Conservation (phyloP, 2,329 filamentous ascomycete genomes). For the Xylaria arbuscula region DNA sequence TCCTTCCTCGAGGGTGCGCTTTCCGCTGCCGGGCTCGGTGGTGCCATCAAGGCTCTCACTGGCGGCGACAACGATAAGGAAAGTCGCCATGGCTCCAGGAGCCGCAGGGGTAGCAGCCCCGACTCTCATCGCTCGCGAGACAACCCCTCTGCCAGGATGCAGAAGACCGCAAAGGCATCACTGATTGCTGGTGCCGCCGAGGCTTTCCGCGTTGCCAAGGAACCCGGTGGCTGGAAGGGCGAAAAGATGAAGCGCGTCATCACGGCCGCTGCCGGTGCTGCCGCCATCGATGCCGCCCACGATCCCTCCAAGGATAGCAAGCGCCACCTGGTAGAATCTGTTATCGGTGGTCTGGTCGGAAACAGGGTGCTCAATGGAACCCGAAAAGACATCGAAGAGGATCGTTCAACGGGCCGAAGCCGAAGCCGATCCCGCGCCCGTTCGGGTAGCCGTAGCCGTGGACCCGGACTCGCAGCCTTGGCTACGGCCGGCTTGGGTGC, state of each 20-base stretch:
- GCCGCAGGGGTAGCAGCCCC: constrained; percentile 58
- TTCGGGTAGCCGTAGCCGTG: constrained; percentile 62
- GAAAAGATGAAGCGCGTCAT: constrained; percentile 92
- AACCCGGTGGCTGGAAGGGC: constrained; percentile 88
- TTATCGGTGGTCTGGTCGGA: constrained; percentile 86
- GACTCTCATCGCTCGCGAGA: constrained; percentile 62
- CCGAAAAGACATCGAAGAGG: constrained; percentile 72
- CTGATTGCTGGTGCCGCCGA: constrained; percentile 90
- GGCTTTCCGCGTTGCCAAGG: constrained; percentile 89
- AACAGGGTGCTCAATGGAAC: constrained; percentile 88
- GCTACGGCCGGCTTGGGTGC: constrained; percentile 72
- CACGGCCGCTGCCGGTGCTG: constrained; percentile 87
- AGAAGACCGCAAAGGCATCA: constrained; percentile 91
- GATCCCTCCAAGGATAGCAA: constrained; percentile 80
- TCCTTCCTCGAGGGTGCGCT: constrained; percentile 73
- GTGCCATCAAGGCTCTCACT: constrained; percentile 69
- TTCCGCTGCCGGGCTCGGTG: constrained; percentile 70
- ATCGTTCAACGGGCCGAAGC: constrained; percentile 69
- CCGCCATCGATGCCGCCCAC: constrained; percentile 83
- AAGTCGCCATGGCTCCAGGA: constrained; percentile 52
- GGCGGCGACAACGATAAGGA: constrained; percentile 61
- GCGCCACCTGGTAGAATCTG: constrained; percentile 84
- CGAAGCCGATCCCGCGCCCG: constrained; percentile 75
- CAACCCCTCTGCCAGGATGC: constrained; percentile 67
- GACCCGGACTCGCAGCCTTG: constrained; percentile 69